Base-by-base conservation (phyloP, 768 basidiomycete genomes). In the Macrolepiota fuliginosa region DNA sequence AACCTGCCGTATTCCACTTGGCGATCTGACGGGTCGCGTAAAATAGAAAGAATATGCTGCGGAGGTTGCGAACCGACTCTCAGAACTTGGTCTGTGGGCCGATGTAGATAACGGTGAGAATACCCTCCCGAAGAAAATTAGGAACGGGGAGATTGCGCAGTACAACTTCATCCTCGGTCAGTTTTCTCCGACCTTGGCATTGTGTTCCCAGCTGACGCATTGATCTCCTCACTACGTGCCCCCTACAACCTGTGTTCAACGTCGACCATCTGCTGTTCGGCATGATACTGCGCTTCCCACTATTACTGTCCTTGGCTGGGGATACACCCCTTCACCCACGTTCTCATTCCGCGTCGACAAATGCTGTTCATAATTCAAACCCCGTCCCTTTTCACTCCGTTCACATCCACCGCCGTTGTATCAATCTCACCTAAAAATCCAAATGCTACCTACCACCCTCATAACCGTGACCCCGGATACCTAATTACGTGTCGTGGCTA, bases 121-220 rank as follows among this genome's bases (percentile, higher is more conserved):
- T 69, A 98, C 97, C 0, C 83, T 98, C 27, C 90, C 86, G 62
- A 98, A 98, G 85, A 98, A 98, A 82, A 93, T 99, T 69, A 84
- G 96, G 29, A 98, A 98, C 72, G 96, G 92, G 22, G 96, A 99
- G 77, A 86, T 96, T 65, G 92, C 95, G 35, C 96, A 98, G 73
- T 97, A 96, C 77, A 98, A 98, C 77, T 98, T 97, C 72, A 94
- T 98, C 68, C 83, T 98, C 65, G 94, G 96, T 97, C 63, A 58
- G 88, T 74, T 17, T 13, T 40, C 27, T 13, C 37, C 58, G 15
- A 29, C 19, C 50, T 62, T 51, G 52, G 35, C 13, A 13, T 36
- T 13, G 29, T 27, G 52, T 15, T 3, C 53, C 10, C 46, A 53
- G 25, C 53, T 64, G 25, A 52, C 37, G 7, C 7, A 32, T 12